Conservation (phyloP, 768 basidiomycete genomes). For the Pleurotus ostreatus region DNA sequence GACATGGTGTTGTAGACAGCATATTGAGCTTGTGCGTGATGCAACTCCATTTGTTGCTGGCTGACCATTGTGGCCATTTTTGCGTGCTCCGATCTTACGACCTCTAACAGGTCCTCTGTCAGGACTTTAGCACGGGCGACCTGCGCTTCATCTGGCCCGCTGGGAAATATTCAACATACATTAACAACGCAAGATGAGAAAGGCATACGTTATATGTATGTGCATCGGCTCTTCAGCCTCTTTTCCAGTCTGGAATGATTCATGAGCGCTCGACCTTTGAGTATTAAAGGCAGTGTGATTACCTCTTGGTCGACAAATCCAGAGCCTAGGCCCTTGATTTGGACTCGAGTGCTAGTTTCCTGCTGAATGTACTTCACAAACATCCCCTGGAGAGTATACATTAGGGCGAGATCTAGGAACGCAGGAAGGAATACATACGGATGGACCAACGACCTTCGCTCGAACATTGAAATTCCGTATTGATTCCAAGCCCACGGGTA, state of each 20-base stretch:
- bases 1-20: constrained; percentile 65
- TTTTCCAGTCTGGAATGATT: constrained; percentile 55
- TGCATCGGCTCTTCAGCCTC: constrained; percentile 90
- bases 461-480: constrained; percentile 96
- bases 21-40: constrained; percentile 79
- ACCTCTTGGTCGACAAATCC: constrained; percentile 77
- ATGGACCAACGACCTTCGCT: constrained; percentile 95
- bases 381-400: constrained; percentile 8
- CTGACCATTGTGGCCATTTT: constrained; percentile 65
- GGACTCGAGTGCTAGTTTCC: constrained; percentile 93
- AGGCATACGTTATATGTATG: constrained; percentile 81
- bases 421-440: constrained; percentile 41
- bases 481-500: constrained; percentile 83
- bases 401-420: background rate
- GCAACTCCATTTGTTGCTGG: constrained; percentile 84
- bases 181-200: constrained; percentile 7
- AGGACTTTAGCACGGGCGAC: constrained; percentile 83
- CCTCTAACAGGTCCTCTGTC: constrained; percentile 84
- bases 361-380: constrained; percentile 99
- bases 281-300: background rate
- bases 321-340: constrained; percentile 93
- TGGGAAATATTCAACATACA: constrained; percentile 10
- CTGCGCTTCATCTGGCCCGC: constrained; percentile 84
- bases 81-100: constrained; percentile 84
- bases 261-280: background rate